Base-by-base conservation (phyloP, 1,284 basidiomycete genomes). In the Cerioporus squamosus region DNA sequence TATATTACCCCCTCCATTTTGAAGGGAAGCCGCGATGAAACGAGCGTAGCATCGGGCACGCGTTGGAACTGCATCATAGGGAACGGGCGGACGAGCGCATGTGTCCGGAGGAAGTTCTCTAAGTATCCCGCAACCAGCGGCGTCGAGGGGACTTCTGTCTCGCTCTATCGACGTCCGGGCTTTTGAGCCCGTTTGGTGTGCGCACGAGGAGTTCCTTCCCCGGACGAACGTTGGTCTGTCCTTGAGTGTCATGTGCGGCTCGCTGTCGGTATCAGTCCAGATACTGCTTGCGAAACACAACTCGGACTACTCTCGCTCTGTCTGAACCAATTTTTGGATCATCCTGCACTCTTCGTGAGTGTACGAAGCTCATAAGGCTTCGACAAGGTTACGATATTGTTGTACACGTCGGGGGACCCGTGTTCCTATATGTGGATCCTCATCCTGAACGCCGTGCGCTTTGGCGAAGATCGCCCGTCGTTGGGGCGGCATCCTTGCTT, bases 161-260 rank as follows among this genome's bases (percentile, higher is more conserved):
- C 33, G 33, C 18, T 22, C 31, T 48, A 31, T 36, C 17, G 33
- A 36, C 38, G 47, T 36, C 33, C 31, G 18, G 33, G 33, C 31
- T 22, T 48, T 48, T 6, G 47, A 15, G 47, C 33, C 23, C 23
- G 18, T 31, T n/a, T 31, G 31, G 47, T 31, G 31, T 8, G 14
- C 47, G 33, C 7, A 36, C 6, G 47, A 38, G 47, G 47, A 36
- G 20, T 48, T 38, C 7, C 9, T 31, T 8, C 18, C 20, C 36
- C 46, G 22, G 23, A n/a, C 6, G 33, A 6, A 36, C 14, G 33
- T 10, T 36, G 1, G 26, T 22, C 15, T 36, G 43, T 36, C 33
- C 51, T 53, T 45, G 8, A 45, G 51, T 53, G 43, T 42, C 44
- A 43, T 53, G 44, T 43, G 51, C 51, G 43, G 51, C 51, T 53